Evolutionary conservation across 768 basidiomycete genomes (phyloP).

Genomic region (Suillus tomentosus): DNA sequence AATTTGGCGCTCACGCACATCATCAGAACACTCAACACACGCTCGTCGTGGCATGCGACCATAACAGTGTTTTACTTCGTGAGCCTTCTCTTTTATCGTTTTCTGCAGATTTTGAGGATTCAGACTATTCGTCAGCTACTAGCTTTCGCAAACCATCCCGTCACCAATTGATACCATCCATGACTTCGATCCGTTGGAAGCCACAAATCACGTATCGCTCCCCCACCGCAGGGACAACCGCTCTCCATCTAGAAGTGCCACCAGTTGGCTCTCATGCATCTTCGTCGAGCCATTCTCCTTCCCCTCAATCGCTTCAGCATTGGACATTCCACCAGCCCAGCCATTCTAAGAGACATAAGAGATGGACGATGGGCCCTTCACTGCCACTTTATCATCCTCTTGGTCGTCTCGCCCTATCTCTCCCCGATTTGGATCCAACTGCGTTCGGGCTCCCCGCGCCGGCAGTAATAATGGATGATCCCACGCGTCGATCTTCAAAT

Average conservation of each 20-base stretch:
- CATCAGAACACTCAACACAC: not conserved
- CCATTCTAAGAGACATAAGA: conserved; percentile 18
- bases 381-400: conserved; percentile 72
- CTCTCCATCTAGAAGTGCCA: conserved; percentile 24
- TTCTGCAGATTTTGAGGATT: not conserved
- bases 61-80: not conserved
- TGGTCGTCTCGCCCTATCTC: conserved; percentile 61
- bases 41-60: conserved; percentile 6
- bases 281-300: conserved; percentile 20
- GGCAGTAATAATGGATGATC: conserved; percentile 43
- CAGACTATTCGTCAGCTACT: not conserved
- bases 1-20: conserved; percentile 5
- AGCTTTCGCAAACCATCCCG: too few species aligned
- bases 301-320: conserved; percentile 18
- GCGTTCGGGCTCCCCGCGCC: conserved; percentile 57
- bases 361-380: conserved; percentile 37
- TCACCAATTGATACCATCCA: conserved; percentile 2
- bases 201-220: conserved; percentile 61
- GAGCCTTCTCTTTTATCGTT: not conserved
- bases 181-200: conserved; percentile 50
- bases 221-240: conserved; percentile 41
- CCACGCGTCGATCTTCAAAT: conserved; percentile 43
- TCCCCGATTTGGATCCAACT: conserved; percentile 62
- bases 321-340: conserved; percentile 10
- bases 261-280: conserved; percentile 18